Evolutionary conservation across 1,284 basidiomycete genomes (phyloP).

Genomic region (Pterulicium gracile): DNA sequence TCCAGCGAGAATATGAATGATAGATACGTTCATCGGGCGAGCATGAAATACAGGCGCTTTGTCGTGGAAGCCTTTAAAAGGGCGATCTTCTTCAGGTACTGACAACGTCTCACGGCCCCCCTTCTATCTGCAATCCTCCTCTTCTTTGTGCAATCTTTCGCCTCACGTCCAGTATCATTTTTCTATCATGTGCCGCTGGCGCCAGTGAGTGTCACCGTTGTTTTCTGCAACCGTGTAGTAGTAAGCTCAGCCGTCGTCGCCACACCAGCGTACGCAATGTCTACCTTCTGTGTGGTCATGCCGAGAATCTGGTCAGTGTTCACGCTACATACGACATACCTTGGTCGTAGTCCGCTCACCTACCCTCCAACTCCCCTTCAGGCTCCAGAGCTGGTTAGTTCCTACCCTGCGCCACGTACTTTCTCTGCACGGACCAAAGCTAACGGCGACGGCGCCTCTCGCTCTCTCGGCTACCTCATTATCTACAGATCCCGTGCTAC

Average conservation of each 20-base stretch:
- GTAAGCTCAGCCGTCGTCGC: constrained; percentile 3
- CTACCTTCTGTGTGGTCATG: constrained; percentile 27
- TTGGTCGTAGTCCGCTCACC: background rate
- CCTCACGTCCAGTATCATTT: background rate
- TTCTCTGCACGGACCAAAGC: background rate
- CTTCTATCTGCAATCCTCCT: no score
- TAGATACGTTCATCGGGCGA: no score
- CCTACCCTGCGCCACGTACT: background rate
- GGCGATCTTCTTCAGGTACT: no score
- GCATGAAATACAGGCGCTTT: no score
- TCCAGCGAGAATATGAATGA: no score
- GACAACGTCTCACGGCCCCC: no score
- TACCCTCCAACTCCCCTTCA: constrained; percentile 10
- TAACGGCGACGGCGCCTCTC: background rate
- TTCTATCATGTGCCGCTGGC: constrained; percentile 23
- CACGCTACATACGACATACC: background rate
- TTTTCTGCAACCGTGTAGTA: background rate
- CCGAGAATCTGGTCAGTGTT: constrained; percentile 24
- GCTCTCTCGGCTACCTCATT: no score
- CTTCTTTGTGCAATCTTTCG: background rate
- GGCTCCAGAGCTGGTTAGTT: constrained; percentile 21
- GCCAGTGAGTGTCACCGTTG: constrained; percentile 21
- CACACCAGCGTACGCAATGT: constrained; percentile 28
- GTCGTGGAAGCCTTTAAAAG: no score
- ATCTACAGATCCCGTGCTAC: background rate